Percentiles rank a stretch among this genome's conserved stretches.
These are phyloP conservation scores for Fistulifera solaris DNA, from an alignment of 108 stramenopile genomes.

Conservation along the genomic window DNA sequence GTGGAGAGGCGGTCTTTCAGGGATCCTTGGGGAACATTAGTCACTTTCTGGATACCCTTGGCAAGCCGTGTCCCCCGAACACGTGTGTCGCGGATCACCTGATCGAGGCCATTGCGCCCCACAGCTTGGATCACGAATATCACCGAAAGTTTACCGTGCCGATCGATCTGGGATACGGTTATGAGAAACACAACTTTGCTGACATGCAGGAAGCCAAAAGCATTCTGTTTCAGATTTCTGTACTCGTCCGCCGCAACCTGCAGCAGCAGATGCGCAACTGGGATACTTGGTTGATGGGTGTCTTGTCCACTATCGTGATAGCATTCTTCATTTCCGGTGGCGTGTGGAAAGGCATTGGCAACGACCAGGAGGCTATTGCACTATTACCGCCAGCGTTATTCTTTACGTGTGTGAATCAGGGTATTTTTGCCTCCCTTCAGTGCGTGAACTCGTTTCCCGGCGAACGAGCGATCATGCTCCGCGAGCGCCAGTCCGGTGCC, in stretches of 20 bases:
- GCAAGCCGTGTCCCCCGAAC: constrained; percentile 41
- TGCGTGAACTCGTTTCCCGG: constrained; percentile 59
- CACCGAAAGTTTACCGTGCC: not conserved
- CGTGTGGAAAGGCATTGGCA: too few relatives aligned
- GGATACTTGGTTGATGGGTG: constrained; percentile 44
- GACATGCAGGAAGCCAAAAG: too few relatives aligned
- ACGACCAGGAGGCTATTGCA: constrained; percentile 40
- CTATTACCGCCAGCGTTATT: constrained; percentile 41
- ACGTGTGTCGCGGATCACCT: constrained; percentile 70
- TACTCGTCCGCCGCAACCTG: constrained; percentile 53
- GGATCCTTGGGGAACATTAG: constrained; percentile 46
- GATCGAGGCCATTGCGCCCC: constrained; percentile 55
- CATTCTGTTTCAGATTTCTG: constrained; percentile 24
- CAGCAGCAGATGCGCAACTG: constrained; percentile 38
- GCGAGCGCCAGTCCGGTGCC: constrained; percentile 48
- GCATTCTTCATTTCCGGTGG: too few relatives aligned
- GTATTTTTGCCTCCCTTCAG: constrained; percentile 60
- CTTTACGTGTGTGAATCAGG: constrained; percentile 70
- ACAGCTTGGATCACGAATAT: constrained; percentile 20
- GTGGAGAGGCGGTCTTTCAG: constrained; percentile 60
- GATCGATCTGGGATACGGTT: too few relatives aligned
- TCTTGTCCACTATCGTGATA: too few relatives aligned
- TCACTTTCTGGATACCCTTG: constrained; percentile 20
- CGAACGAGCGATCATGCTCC: constrained; percentile 57
- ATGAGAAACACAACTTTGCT: too few relatives aligned